Percentiles rank a stretch among this genome's conserved stretches.
Evolutionary conservation across 2,329 filamentous ascomycete species (phyloP).

Genomic region (Botrytis cinerea): DNA sequence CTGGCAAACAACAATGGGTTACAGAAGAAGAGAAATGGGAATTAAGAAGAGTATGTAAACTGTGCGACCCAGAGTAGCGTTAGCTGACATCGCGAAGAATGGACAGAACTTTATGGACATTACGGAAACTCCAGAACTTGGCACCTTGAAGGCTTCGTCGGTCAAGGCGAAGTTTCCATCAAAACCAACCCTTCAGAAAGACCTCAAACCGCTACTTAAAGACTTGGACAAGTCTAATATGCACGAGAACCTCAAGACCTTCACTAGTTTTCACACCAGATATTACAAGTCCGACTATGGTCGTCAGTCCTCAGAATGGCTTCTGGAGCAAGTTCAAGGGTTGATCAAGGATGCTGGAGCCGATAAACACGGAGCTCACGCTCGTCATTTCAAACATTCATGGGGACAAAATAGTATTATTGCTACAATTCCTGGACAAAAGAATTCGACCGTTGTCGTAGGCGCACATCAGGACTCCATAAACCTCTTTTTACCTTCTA

Average conservation of each 20-base stretch:
- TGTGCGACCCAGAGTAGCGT: not conserved
- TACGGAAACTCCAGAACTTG: slow-evolving; percentile 70
- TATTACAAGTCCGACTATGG: slow-evolving; percentile 82
- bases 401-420: slow-evolving; percentile 94
- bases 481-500: slow-evolving; percentile 83
- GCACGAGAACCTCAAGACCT: slow-evolving; percentile 72
- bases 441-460: slow-evolving; percentile 81
- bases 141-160: slow-evolving; percentile 45
- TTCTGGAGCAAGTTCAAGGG: slow-evolving; percentile 71
- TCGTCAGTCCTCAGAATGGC: slow-evolving; percentile 83
- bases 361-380: slow-evolving; percentile 63
- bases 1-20: slow-evolving; percentile 81
- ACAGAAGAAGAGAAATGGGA: slow-evolving; percentile 96
- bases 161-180: slow-evolving; percentile 63
- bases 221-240: slow-evolving; percentile 76
- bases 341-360: slow-evolving; percentile 73
- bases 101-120: slow-evolving; percentile 94
- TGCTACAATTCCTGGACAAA: slow-evolving; percentile 84
- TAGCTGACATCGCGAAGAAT: slow-evolving; percentile 55
- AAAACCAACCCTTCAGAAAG: slow-evolving; percentile 64
- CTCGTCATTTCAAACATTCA: slow-evolving; percentile 73
- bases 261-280: slow-evolving; percentile 78
- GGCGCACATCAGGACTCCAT: slow-evolving; percentile 95
- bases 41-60: slow-evolving; percentile 68
- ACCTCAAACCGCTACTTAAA: slow-evolving; percentile 66